These are phyloP conservation scores for Podaxis carcinomalis DNA, from an alignment of 768 basidiomycete species.

Conservation along the genomic window DNA sequence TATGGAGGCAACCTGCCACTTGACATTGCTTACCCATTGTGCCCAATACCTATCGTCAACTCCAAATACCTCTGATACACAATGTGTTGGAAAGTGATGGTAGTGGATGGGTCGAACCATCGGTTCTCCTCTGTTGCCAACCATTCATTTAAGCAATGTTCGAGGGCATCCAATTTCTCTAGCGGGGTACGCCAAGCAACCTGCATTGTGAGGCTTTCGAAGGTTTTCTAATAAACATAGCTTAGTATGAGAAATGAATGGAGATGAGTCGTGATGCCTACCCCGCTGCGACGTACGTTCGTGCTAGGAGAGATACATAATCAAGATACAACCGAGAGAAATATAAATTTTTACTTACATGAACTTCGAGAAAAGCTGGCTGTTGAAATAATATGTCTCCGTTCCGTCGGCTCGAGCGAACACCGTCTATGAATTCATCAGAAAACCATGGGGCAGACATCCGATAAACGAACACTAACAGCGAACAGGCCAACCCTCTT, in stretches of 20 bases:
- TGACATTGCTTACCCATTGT: conserved; percentile 37
- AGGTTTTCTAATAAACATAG: conserved; percentile 49
- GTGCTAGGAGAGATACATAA: conserved; percentile 33
- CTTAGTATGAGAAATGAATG: conserved; percentile 6
- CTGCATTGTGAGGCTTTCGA: conserved; percentile 63
- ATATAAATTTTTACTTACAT: conserved; percentile 40
- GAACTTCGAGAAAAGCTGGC: conserved; percentile 69
- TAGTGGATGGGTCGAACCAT: conserved; percentile 71
- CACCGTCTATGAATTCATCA: conserved; percentile 40
- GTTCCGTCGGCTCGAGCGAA: conserved; percentile 73
- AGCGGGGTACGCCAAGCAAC: conserved; percentile 74
- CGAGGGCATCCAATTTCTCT: conserved; percentile 66
- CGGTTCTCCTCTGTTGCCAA: conserved; percentile 74
- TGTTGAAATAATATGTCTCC: conserved; percentile 80
- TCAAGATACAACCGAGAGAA: background rate
- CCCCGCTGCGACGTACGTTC: conserved; percentile 71
- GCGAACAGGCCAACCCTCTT: conserved; percentile 81
- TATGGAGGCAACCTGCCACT: background rate
- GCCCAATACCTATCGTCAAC: conserved; percentile 60
- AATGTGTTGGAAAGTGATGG: conserved; percentile 59
- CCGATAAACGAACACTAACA: conserved; percentile 26
- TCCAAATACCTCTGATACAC: conserved; percentile 63
- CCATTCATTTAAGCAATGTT: conserved; percentile 68
- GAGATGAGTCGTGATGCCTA: conserved; percentile 22
- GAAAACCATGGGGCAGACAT: background rate